Evolutionary conservation across 2,329 filamentous ascomycete genomes (phyloP).

Genomic region (Colletotrichum siamense): DNA sequence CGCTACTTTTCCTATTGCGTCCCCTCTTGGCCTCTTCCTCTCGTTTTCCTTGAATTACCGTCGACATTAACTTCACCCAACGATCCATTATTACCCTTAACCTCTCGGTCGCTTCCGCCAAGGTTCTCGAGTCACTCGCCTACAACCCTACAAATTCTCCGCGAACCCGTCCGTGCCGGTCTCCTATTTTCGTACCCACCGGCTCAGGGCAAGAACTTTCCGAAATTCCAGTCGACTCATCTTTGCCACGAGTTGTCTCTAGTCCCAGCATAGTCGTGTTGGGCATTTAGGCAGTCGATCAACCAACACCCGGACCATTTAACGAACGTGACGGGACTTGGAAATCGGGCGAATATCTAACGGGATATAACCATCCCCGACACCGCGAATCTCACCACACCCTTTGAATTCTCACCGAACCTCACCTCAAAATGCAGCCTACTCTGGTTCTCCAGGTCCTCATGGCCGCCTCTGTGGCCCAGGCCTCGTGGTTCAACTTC

Average conservation of each 20-base stretch:
- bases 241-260: not conserved
- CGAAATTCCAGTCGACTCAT: slow-evolving; percentile 10
- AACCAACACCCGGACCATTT: not conserved
- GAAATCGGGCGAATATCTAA: not conserved
- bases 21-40: not conserved
- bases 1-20: not conserved
- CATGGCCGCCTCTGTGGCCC: slow-evolving; percentile 51
- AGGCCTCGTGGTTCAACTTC: slow-evolving; percentile 42
- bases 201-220: slow-evolving; percentile 3
- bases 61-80: not conserved
- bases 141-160: not conserved
- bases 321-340: not conserved
- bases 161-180: not conserved
- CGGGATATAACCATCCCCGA: not conserved
- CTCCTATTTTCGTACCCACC: slow-evolving; percentile 14
- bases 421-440: slow-evolving; percentile 49
- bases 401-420: not conserved
- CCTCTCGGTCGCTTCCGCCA: slow-evolving; percentile 1
- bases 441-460: slow-evolving; percentile 51
- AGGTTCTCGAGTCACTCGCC: not conserved
- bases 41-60: not conserved
- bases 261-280: not conserved
- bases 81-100: not conserved
- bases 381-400: not conserved
- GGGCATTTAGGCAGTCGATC: not conserved